Evolutionary conservation across 805 yeast species (phyloP).

Genomic region (Myxozyma neotropica): DNA sequence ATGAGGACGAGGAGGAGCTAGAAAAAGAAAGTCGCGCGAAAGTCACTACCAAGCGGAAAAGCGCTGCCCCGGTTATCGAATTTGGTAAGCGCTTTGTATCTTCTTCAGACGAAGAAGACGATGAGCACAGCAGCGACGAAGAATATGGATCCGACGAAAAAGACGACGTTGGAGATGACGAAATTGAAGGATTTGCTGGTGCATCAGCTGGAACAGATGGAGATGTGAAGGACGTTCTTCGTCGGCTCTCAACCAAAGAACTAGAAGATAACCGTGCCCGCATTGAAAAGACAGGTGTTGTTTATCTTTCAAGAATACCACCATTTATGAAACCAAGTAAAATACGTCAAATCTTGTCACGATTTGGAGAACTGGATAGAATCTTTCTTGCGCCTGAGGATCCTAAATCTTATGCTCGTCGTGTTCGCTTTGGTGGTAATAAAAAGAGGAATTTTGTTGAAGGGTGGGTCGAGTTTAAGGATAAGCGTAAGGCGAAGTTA

Average conservation of each 20-base stretch:
- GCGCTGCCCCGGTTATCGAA: slow-evolving; percentile 3
- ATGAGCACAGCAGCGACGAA: background rate
- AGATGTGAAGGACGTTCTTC: slow-evolving; percentile 28
- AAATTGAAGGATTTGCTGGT: slow-evolving; percentile 20
- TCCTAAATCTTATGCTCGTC: slow-evolving; percentile 57
- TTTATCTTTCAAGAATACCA: slow-evolving; percentile 88
- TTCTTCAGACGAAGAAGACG: slow-evolving; percentile 11
- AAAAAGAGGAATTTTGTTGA: slow-evolving; percentile 84
- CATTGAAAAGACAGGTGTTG: slow-evolving; percentile 80
- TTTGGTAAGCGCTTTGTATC: slow-evolving; percentile 6
- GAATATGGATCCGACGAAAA: slow-evolving; percentile 35
- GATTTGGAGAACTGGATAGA: slow-evolving; percentile 88
- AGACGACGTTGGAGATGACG: slow-evolving; percentile 31
- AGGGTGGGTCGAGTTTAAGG: slow-evolving; percentile 94
- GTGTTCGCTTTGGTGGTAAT: slow-evolving; percentile 89
- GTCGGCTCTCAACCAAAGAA: slow-evolving; percentile 40
- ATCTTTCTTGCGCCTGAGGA: slow-evolving; percentile 87
- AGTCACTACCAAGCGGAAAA: slow-evolving; percentile 9
- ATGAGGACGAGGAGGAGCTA: slow-evolving; percentile 8
- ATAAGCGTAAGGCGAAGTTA: slow-evolving; percentile 83
- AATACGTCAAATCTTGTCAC: slow-evolving; percentile 72
- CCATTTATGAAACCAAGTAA: slow-evolving; percentile 97
- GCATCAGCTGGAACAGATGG: slow-evolving; percentile 38
- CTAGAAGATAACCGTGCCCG: slow-evolving; percentile 46
- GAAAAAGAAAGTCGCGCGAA: slow-evolving; percentile 9